Percentiles rank a stretch among this genome's conserved stretches.
Conservation (phyloP, 768 basidiomycete genomes). For the Cyclocybe aegerita region DNA sequence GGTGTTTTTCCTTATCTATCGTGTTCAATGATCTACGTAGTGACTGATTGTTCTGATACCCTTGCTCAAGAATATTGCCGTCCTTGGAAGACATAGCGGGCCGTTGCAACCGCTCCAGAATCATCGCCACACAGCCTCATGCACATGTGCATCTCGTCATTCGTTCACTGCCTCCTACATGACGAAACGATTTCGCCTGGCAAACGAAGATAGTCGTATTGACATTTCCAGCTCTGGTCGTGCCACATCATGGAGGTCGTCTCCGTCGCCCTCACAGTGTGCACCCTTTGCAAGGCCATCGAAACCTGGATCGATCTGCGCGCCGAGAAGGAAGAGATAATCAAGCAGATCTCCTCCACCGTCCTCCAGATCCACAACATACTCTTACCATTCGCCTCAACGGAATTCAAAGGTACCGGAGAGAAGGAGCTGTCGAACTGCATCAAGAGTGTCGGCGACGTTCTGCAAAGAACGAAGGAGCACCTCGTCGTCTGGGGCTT, state of each 20-base stretch:
- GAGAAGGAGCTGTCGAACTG: constrained; percentile 7
- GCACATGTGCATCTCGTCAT: no score
- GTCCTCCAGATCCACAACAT: constrained; percentile 15
- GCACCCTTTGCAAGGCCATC: constrained; percentile 13
- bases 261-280: constrained; percentile 12
- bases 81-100: no score
- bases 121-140: no score
- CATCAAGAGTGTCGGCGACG: constrained; percentile 18
- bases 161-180: no score
- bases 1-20: no score
- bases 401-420: background rate
- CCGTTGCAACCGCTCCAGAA: no score
- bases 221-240: no score
- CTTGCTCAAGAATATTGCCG: no score
- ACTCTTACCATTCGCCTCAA: constrained; percentile 12
- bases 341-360: constrained; percentile 15
- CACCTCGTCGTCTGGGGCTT: constrained; percentile 17
- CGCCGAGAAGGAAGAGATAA: constrained; percentile 13
- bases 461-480: constrained; percentile 17
- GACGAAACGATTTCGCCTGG: no score
- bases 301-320: constrained; percentile 13
- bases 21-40: no score
- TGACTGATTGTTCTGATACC: no score
- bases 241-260: constrained; percentile 10
- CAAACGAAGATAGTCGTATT: no score